Evolutionary conservation across 495 filamentous ascomycete species (phyloP), one percentile per base, ranked within the genome.

Genomic region (Opeltia flavorubescens): DNA sequence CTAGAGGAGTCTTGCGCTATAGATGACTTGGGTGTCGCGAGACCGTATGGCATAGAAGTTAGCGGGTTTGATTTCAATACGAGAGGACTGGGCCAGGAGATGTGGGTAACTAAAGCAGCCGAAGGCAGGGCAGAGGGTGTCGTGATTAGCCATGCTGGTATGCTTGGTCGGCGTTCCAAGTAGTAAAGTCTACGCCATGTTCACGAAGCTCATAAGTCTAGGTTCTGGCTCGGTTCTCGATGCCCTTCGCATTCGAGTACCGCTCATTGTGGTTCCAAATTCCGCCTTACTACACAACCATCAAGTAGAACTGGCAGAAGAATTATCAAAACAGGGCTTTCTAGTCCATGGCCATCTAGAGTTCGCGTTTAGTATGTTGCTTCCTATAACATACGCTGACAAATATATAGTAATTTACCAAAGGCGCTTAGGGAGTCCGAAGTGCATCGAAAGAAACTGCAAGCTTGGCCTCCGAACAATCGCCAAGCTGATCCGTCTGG

Each of bases 111-210:
- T 2, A 69, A 66, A 54, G 63, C 62, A 13, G 44, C 50, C 17
- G 49, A 52, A 15, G 50, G 54, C 21, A 39, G 55, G 0, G 48
- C 53, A 0, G 69, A 77, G 7, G 80, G 81, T 3, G 62, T 89
- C n/a, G 74, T 95, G 23, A 81, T 98, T 47, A 82, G 78, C 40
- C 91, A 98, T 69, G 89, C 86, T 49, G 91, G 89, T 89, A 69
- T 18, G n/a, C 0, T 39, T 13, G 15, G n/a, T 50, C 15, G 33
- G 5, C 28, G 34, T 15, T 27, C 42, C n/a, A n/a, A n/a, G n/a
- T n/a, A 46, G 28, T 43, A n/a, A n/a, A n/a, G n/a, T n/a, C n/a
- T n/a, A n/a, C n/a, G n/a, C n/a, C n/a, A n/a, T n/a, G n/a, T n/a
- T n/a, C n/a, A n/a, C n/a, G n/a, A n/a, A n/a, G n/a, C 50, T 58